Evolutionary conservation across 2,329 filamentous ascomycete species (phyloP).

Genomic region (Scolecobasidium constrictum): DNA sequence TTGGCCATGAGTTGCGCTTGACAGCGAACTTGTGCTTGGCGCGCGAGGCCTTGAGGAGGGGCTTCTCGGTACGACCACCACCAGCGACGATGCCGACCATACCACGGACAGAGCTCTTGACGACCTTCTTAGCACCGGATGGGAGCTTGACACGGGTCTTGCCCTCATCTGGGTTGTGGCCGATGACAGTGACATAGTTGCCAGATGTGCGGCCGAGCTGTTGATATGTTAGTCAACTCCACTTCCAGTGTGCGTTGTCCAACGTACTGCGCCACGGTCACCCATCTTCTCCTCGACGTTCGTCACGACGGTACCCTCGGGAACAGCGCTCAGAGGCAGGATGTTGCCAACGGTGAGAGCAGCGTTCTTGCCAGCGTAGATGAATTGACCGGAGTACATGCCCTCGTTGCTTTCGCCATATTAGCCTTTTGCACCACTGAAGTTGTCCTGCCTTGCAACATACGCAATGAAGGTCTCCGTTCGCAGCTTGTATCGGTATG

Average conservation of each 20-base stretch:
- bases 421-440: neutral
- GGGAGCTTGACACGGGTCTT: constrained; percentile 99
- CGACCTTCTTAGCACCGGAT: constrained; percentile 97
- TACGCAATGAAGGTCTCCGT: constrained; percentile 96
- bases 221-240: neutral
- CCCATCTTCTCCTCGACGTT: constrained; percentile 99
- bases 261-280: constrained; percentile 65
- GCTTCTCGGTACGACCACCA: constrained; percentile 99
- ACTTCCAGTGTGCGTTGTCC: neutral
- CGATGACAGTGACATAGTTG: constrained; percentile 98
- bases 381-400: constrained; percentile 99
- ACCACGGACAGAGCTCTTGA: constrained; percentile 82
- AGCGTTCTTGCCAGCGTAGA: constrained; percentile 99
- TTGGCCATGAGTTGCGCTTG: constrained; percentile 99
- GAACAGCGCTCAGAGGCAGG: constrained; percentile 85
- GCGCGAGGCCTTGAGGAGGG: constrained; percentile 96
- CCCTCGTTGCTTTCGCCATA: constrained; percentile 66
- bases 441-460: neutral
- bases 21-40: constrained; percentile 99
- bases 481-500: constrained; percentile 95
- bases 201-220: constrained; percentile 86
- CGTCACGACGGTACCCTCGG: constrained; percentile 97
- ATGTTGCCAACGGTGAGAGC: constrained; percentile 94
- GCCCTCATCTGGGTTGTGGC: constrained; percentile 73
- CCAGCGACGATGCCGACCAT: constrained; percentile 99